These are phyloP conservation scores for Quercus suber DNA, from an alignment of 306 rosid species.

Conservation along the genomic window DNA sequence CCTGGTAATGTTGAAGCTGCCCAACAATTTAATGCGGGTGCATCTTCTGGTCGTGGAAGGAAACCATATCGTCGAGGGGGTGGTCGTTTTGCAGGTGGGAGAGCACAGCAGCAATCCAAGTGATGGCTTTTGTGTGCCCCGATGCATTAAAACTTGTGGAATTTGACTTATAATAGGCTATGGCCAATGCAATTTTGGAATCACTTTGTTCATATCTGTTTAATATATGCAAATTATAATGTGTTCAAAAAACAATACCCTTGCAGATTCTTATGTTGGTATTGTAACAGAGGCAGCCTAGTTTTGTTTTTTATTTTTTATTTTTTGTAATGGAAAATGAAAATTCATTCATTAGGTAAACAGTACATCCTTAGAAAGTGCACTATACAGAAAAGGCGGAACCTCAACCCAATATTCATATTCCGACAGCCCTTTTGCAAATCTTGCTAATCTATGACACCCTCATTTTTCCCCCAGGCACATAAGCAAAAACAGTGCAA, in stretches of 20 bases:
- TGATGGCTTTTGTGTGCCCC: conserved; percentile 21
- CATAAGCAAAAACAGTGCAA: no score
- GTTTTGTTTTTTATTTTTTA: neutral
- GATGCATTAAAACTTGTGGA: neutral
- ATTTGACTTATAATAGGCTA: neutral
- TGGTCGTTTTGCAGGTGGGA: conserved; percentile 39
- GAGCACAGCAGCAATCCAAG: conserved; percentile 49
- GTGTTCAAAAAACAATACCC: neutral
- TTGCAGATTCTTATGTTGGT: neutral
- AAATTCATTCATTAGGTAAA: no score
- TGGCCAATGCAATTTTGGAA: conserved; percentile 14
- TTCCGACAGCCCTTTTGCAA: no score
- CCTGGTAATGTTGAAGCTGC: conserved; percentile 28
- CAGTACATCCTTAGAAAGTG: no score
- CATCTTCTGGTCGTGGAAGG: conserved; percentile 48
- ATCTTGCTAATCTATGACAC: no score
- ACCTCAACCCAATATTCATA: no score
- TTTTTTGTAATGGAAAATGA: no score
- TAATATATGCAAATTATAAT: neutral
- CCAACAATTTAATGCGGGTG: conserved; percentile 45
- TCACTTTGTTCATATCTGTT: conserved; percentile 1
- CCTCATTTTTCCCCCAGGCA: no score
- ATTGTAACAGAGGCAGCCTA: neutral
- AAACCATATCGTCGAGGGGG: conserved; percentile 40
- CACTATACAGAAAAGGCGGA: no score